Percentiles rank a stretch among this genome's conserved stretches.
These are phyloP conservation scores for Lasiodiplodia hormozganensis DNA, from an alignment of 2,329 filamentous ascomycete species.

Conservation along the genomic window DNA sequence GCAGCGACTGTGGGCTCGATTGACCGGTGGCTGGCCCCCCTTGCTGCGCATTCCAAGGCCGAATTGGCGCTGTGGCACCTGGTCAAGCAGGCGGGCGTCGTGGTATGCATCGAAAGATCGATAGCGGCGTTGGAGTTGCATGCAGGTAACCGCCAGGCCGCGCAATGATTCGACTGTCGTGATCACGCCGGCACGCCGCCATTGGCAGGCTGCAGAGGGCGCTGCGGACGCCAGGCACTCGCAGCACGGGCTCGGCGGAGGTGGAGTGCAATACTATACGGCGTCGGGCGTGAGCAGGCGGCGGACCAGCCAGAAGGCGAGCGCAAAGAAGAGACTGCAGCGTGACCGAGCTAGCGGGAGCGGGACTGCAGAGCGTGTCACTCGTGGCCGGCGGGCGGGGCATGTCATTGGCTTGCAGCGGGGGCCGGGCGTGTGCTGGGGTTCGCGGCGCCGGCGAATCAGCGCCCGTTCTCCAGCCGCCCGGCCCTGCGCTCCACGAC, in stretches of 20 bases:
- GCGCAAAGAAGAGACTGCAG: constrained; percentile 20
- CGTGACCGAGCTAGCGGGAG: constrained; percentile 26
- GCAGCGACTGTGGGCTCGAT: constrained; percentile 8
- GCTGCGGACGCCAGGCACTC: constrained; percentile 17
- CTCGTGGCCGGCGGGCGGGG: not conserved
- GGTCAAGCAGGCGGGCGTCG: constrained; percentile 21
- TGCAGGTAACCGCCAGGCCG: constrained; percentile 29
- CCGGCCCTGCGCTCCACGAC: constrained; percentile 15
- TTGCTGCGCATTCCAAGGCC: constrained; percentile 24
- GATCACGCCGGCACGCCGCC: constrained; percentile 6
- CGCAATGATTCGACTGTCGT: constrained; percentile 22
- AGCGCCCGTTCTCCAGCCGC: constrained; percentile 18
- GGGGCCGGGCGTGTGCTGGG: constrained; percentile 12
- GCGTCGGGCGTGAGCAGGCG: constrained; percentile 10
- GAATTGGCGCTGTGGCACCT: constrained; percentile 23
- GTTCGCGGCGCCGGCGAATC: constrained; percentile 9
- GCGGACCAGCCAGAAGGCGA: constrained; percentile 12
- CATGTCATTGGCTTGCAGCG: constrained; percentile 12
- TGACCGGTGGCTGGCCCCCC: constrained; percentile 26
- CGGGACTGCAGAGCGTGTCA: constrained; percentile 29
- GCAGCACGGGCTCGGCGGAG: constrained; percentile 1
- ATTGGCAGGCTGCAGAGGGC: constrained; percentile 23
- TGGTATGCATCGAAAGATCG: constrained; percentile 28
- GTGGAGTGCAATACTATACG: not conserved
- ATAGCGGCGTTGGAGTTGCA: constrained; percentile 15